These are phyloP conservation scores for Aeminium ludgeri DNA, from an alignment of 495 filamentous ascomycete species.

Conservation along the genomic window DNA sequence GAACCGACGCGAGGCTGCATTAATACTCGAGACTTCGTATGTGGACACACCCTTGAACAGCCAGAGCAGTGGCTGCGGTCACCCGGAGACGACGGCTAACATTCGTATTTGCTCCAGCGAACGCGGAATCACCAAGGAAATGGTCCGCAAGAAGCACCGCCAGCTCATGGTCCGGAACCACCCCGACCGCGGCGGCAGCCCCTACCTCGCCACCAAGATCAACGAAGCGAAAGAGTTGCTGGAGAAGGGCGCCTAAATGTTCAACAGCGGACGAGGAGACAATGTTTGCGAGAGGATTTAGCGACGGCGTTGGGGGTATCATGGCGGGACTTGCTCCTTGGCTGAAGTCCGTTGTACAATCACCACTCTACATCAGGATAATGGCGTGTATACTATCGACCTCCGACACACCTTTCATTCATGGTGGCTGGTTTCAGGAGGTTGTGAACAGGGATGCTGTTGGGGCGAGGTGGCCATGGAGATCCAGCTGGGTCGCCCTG, in stretches of 20 bases:
- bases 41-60: slow-evolving; percentile 12
- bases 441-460: no score
- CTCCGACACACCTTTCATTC: no score
- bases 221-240: slow-evolving; percentile 96
- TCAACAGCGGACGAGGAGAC: background rate
- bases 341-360: background rate
- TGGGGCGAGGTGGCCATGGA: no score
- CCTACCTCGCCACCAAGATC: slow-evolving; percentile 90
- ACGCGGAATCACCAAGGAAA: slow-evolving; percentile 69
- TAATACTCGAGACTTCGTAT: slow-evolving; percentile 85
- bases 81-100: slow-evolving; percentile 8
- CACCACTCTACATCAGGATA: background rate
- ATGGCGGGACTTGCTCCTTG: background rate
- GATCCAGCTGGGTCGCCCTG: no score
- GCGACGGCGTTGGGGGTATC: slow-evolving; percentile 9
- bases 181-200: slow-evolving; percentile 90
- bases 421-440: no score
- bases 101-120: slow-evolving; percentile 38
- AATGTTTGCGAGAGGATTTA: slow-evolving; percentile 12
- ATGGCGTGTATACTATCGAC: no score
- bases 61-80: background rate
- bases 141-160: slow-evolving; percentile 88
- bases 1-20: slow-evolving; percentile 73
- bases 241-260: slow-evolving; percentile 44
- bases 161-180: slow-evolving; percentile 96